A percentile compares a stretch with the other conserved stretches of the same genome.
These are phyloP conservation scores for Aureobasidium sp. DNA, from an alignment of 2,329 filamentous ascomycete genomes.

Conservation along the genomic window DNA sequence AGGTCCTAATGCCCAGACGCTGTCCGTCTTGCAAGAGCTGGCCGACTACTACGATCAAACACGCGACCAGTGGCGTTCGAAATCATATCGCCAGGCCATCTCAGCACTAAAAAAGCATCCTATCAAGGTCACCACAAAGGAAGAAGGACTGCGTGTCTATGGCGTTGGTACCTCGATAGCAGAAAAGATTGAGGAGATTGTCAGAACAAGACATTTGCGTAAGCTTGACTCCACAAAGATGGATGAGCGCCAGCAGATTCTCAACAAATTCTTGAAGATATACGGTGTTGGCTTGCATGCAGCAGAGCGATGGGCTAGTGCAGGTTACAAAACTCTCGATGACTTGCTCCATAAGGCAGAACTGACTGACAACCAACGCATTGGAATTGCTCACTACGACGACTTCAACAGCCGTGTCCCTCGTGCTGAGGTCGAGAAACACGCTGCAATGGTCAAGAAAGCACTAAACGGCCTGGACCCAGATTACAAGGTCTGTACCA, in stretches of 20 bases:
- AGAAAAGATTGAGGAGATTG: slow-evolving; percentile 84
- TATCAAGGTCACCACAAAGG: slow-evolving; percentile 55
- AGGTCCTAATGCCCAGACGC: slow-evolving; percentile 68
- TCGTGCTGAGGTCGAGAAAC: slow-evolving; percentile 61
- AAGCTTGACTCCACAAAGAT: slow-evolving; percentile 62
- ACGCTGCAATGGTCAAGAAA: slow-evolving; percentile 56
- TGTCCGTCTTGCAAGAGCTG: slow-evolving; percentile 72
- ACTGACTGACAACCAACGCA: slow-evolving; percentile 59
- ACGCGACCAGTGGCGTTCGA: slow-evolving; percentile 68
- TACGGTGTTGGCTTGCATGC: slow-evolving; percentile 68
- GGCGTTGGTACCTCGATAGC: slow-evolving; percentile 67
- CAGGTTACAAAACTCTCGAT: slow-evolving; percentile 65
- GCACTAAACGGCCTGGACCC: slow-evolving; percentile 54
- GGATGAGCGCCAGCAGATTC: slow-evolving; percentile 56
- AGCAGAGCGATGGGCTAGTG: slow-evolving; percentile 67
- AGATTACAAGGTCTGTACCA: slow-evolving; percentile 61
- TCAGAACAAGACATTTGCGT: slow-evolving; percentile 60
- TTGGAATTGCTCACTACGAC: slow-evolving; percentile 71
- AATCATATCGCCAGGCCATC: slow-evolving; percentile 71
- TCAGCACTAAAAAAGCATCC: slow-evolving; percentile 60
- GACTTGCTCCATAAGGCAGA: slow-evolving; percentile 57
- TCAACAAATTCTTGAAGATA: slow-evolving; percentile 66
- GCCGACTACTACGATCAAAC: slow-evolving; percentile 64
- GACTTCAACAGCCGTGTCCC: slow-evolving; percentile 76
- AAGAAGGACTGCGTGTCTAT: slow-evolving; percentile 60